Conservation (phyloP, 2,329 filamentous ascomycete genomes). For the Pseudocercospora eumusae region DNA sequence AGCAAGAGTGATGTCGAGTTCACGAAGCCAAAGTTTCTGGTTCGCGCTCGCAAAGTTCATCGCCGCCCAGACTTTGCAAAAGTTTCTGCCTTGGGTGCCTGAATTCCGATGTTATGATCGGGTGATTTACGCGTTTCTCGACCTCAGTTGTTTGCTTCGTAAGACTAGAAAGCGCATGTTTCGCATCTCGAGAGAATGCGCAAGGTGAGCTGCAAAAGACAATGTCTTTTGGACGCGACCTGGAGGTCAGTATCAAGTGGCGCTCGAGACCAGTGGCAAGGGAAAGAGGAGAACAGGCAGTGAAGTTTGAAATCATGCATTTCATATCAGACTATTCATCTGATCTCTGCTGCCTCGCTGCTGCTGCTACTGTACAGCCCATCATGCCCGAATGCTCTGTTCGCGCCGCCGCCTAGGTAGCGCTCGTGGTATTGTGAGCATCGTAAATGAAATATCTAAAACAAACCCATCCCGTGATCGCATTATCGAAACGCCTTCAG, state of each 20-base stretch:
- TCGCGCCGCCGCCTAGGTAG: constrained; percentile 29
- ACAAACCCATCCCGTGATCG: constrained; percentile 53
- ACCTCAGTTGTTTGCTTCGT: neutral
- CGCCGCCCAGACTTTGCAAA: neutral
- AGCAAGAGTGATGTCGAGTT: neutral
- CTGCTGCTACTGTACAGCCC: constrained; percentile 41
- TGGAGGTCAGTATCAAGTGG: constrained; percentile 10
- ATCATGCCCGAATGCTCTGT: constrained; percentile 28
- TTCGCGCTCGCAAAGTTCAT: neutral
- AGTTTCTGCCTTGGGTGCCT: constrained; percentile 6
- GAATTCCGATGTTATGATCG: neutral
- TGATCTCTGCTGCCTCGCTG: constrained; percentile 33
- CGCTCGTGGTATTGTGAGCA: constrained; percentile 37
- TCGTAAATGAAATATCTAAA: constrained; percentile 34
- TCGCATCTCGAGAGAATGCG: neutral
- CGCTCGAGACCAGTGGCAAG: constrained; percentile 10
- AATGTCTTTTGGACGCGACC: neutral
- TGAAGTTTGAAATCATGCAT: constrained; percentile 39
- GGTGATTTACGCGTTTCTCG: neutral
- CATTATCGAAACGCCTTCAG: constrained; percentile 50
- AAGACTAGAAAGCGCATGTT: neutral
- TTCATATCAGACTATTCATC: constrained; percentile 35
- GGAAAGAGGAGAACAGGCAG: constrained; percentile 14
- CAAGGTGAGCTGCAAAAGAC: neutral
- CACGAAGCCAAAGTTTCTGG: neutral